Evolutionary conservation across 2,329 filamentous ascomycete genomes (phyloP).

Genomic region (Scorias spongiosa): DNA sequence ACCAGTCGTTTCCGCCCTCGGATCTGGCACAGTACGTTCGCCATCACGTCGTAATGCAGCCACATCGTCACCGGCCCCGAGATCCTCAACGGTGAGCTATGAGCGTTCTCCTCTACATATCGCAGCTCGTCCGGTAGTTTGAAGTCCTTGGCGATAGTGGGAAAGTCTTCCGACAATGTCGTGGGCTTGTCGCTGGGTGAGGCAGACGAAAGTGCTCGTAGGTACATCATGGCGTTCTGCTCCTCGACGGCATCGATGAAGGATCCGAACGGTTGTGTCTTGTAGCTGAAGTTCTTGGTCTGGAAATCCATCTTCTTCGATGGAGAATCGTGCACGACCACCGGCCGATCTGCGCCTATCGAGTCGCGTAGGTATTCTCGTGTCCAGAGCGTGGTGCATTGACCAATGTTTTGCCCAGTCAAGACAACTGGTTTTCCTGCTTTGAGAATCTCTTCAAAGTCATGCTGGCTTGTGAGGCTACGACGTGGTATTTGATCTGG

Average conservation of each 20-base stretch:
- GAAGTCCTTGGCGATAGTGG: slow-evolving; percentile 55
- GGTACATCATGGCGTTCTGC: slow-evolving; percentile 49
- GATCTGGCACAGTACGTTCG: slow-evolving; percentile 73
- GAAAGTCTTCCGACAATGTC: slow-evolving; percentile 57
- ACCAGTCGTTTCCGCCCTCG: slow-evolving; percentile 56
- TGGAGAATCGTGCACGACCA: slow-evolving; percentile 58
- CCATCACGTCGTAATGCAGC: slow-evolving; percentile 85
- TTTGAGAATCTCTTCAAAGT: slow-evolving; percentile 46
- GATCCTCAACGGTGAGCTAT: slow-evolving; percentile 67
- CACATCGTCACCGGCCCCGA: slow-evolving; percentile 74
- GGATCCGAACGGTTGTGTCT: slow-evolving; percentile 48
- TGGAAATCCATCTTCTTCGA: slow-evolving; percentile 62
- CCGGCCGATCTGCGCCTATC: slow-evolving; percentile 47
- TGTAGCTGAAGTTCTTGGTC: slow-evolving; percentile 68
- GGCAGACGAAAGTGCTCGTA: slow-evolving; percentile 59
- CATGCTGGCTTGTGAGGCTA: slow-evolving; percentile 34
- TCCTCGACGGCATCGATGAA: slow-evolving; percentile 47
- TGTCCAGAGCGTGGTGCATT: slow-evolving; percentile 53
- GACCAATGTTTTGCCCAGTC: slow-evolving; percentile 48
- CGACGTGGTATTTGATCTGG: not conserved
- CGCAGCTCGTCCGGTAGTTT: slow-evolving; percentile 46
- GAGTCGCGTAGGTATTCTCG: slow-evolving; percentile 49
- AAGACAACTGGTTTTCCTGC: slow-evolving; percentile 50
- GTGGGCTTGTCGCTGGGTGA: slow-evolving; percentile 56
- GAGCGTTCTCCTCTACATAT: slow-evolving; percentile 44